Evolutionary conservation across 2,329 filamentous ascomycete species (phyloP).

Genomic region (Aspergillus vadensis): DNA sequence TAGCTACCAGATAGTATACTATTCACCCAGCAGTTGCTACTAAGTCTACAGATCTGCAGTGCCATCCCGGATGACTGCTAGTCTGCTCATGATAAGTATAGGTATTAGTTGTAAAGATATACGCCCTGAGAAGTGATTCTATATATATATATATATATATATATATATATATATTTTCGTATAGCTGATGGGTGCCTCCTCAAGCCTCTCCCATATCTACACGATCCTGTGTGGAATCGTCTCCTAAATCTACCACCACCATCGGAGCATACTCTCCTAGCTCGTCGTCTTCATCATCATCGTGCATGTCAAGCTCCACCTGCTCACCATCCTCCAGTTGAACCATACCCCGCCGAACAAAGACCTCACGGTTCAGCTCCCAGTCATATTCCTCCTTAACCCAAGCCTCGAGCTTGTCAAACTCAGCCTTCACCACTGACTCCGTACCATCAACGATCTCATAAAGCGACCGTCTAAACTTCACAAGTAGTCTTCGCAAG

Average conservation of each 20-base stretch:
- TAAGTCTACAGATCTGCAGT: too few relatives aligned
- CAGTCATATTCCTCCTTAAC: constrained; percentile 59
- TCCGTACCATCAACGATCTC: constrained; percentile 44
- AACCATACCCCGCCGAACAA: constrained; percentile 59
- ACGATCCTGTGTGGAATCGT: constrained; percentile 11
- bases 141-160: too few relatives aligned
- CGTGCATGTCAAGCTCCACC: constrained; percentile 61
- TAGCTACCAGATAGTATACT: too few relatives aligned
- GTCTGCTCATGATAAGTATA: too few relatives aligned
- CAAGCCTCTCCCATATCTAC: not conserved
- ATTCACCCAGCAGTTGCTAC: too few relatives aligned
- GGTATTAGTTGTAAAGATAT: too few relatives aligned
- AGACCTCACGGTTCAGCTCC: constrained; percentile 56
- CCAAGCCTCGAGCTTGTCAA: constrained; percentile 58
- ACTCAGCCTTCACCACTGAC: constrained; percentile 51
- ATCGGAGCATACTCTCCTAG: constrained; percentile 65
- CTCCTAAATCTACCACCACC: constrained; percentile 58
- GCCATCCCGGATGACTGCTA: too few relatives aligned
- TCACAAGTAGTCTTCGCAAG: constrained; percentile 54
- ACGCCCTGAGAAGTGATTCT: too few relatives aligned
- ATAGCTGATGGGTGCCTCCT: too few relatives aligned
- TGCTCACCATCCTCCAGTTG: constrained; percentile 65
- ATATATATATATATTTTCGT: too few relatives aligned
- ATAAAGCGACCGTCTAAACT: constrained; percentile 56
- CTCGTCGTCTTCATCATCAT: constrained; percentile 66